Evolutionary conservation across 2,329 filamentous ascomycete genomes (phyloP).

Genomic region (Periglandula ipomoeae): DNA sequence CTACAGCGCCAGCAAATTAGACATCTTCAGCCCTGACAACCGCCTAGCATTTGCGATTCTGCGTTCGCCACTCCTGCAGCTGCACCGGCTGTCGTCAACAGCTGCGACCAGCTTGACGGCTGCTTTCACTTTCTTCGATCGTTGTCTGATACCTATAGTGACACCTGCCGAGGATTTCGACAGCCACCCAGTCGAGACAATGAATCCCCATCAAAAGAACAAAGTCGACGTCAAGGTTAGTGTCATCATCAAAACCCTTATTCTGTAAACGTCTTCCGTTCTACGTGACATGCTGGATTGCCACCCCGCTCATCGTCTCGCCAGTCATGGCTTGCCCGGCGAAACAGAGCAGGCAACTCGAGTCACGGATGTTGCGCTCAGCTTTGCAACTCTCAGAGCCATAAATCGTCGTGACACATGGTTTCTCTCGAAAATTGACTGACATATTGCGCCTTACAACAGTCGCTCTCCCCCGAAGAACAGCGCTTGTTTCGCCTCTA

Average conservation of each 20-base stretch:
- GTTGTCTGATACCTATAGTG: background rate
- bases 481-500: constrained; percentile 95
- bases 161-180: background rate
- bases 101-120: background rate
- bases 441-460: constrained; percentile 8
- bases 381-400: background rate
- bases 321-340: background rate
- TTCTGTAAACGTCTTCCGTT: background rate
- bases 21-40: background rate
- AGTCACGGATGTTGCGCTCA: background rate
- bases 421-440: background rate
- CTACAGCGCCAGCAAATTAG: background rate
- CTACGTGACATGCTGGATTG: background rate
- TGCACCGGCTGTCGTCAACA: background rate
- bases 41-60: background rate
- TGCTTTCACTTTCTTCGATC: background rate
- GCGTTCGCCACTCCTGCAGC: background rate
- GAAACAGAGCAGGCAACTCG: background rate
- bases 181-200: constrained; percentile 27
- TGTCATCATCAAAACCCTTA: constrained; percentile 15
- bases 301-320: background rate
- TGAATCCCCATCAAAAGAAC: constrained; percentile 98
- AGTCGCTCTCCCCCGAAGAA: constrained; percentile 92
- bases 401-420: background rate
- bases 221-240: constrained; percentile 93